Evolutionary conservation across 1,284 basidiomycete genomes (phyloP).

Genomic region (Microbotryum intermedium): DNA sequence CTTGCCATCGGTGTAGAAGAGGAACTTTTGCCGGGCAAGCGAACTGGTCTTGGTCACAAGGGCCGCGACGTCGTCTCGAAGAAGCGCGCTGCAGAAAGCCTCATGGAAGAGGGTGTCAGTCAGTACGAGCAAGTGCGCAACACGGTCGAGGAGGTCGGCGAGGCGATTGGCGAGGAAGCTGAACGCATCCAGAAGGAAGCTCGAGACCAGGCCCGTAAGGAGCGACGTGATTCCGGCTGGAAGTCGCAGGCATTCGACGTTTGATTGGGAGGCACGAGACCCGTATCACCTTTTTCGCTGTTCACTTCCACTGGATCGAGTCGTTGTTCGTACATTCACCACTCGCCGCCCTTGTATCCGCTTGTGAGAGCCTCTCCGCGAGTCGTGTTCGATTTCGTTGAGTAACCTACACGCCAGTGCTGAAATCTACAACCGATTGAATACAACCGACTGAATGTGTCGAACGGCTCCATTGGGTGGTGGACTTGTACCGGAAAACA

Average conservation of each 20-base stretch:
- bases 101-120: constrained; percentile 23
- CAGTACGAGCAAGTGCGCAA: constrained; percentile 14
- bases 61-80: constrained; percentile 19
- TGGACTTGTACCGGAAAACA: no score
- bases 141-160: constrained; percentile 22
- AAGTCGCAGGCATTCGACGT: constrained; percentile 40
- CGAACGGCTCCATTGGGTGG: no score
- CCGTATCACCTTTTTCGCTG: no score
- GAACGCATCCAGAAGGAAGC: constrained; percentile 34
- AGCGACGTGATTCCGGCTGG: constrained; percentile 41
- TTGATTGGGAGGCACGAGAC: no score
- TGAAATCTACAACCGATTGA: no score
- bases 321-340: no score
- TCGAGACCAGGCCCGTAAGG: constrained; percentile 36
- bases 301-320: no score
- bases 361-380: no score
- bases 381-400: no score
- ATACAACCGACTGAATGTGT: no score
- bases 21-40: constrained; percentile 41
- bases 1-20: constrained; percentile 45
- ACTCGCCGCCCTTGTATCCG: no score
- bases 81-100: constrained; percentile 16
- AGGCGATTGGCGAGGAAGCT: constrained; percentile 39
- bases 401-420: no score
- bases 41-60: constrained; percentile 11